Conservation (phyloP, 106 monocot species). For the Iris macrosiphon region DNA sequence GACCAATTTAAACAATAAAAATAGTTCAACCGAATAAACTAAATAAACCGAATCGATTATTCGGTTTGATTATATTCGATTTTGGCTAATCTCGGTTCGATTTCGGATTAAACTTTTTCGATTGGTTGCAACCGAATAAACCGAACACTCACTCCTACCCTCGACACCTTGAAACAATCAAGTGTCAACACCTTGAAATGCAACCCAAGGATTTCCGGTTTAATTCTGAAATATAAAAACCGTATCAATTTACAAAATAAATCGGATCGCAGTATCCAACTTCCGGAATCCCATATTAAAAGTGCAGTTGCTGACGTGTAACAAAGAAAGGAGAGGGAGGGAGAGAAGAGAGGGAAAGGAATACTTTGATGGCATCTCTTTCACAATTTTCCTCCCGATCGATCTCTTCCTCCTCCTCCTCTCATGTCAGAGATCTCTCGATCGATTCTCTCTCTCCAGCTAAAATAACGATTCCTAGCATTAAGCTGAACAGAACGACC, state of each 20-base stretch:
- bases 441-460: not conserved
- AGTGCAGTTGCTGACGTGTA: not conserved
- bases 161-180: no score
- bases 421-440: not conserved
- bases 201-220: constrained; percentile 1
- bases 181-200: no score
- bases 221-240: not conserved
- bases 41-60: no score
- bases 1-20: no score
- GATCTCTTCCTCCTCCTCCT: not conserved
- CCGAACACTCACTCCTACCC: no score
- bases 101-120: no score
- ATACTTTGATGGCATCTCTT: not conserved
- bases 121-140: no score
- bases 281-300: not conserved
- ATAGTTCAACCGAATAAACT: no score
- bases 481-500: constrained; percentile 4
- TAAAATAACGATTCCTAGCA: not conserved
- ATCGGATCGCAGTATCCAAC: no score
- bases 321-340: not conserved
- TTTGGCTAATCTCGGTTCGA: no score
- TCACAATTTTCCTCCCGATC: not conserved
- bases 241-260: not conserved
- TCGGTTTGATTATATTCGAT: no score
- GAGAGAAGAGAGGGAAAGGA: not conserved